These are phyloP conservation scores for Wickerhamiella sorbophila DNA, from an alignment of 805 yeast species.

Conservation along the genomic window DNA sequence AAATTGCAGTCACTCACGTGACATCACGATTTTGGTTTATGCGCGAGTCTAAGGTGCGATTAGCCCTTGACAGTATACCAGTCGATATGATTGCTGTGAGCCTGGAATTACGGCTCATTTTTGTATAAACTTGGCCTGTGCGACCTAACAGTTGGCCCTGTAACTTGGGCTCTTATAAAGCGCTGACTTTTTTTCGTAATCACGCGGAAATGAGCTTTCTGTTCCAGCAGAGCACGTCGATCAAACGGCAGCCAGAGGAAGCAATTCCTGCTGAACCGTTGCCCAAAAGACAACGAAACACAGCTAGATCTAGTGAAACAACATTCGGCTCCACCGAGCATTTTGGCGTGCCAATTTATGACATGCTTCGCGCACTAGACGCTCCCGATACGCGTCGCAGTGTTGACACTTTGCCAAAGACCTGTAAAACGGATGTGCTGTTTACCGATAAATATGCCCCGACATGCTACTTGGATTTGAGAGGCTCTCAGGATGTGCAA, in stretches of 20 bases:
- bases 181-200: too few species aligned
- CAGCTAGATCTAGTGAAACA: background rate
- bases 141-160: too few species aligned
- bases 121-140: too few species aligned
- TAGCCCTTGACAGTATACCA: too few species aligned
- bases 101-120: too few species aligned
- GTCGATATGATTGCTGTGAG: too few species aligned
- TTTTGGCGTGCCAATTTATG: constrained; percentile 15
- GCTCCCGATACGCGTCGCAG: background rate
- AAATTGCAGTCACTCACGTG: too few species aligned
- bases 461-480: constrained; percentile 42
- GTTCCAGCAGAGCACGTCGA: background rate
- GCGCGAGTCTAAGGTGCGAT: too few species aligned
- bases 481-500: constrained; percentile 56
- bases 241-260: background rate
- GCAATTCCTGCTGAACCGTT: background rate
- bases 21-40: too few species aligned
- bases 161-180: too few species aligned
- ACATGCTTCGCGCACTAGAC: constrained; percentile 3
- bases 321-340: constrained; percentile 4
- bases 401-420: background rate
- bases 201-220: background rate
- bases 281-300: constrained; percentile 1
- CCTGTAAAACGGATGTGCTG: constrained; percentile 9
- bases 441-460: constrained; percentile 64